Base-by-base conservation (phyloP, 148 eudicot species). In the Fagopyrum esculentum region DNA sequence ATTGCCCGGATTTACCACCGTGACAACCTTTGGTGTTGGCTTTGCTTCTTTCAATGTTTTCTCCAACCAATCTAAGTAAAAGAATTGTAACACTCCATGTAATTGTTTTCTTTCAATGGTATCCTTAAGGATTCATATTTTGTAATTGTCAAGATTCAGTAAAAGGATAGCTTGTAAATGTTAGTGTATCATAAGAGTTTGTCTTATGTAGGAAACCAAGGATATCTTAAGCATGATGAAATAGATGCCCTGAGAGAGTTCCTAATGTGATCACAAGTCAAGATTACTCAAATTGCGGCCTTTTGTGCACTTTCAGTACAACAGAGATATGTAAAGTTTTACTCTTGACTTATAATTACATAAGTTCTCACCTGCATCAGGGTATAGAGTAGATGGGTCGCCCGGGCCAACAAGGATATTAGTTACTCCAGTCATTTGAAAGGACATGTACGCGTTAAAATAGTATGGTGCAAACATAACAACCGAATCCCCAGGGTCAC, bases 391-490 rank as follows among this genome's bases (percentile, higher is more conserved):
- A 77, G 84, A 57, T 9, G 91, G 86, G 85, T 87, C 82, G 70
- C 99, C 93, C 48, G 99, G 97, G 80, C 99, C 99, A 61, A 92
- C 94, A 71, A 92, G 84, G 85, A 96, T 96, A 78, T 90, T 73
- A 64, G 86, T 96, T 56, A 96, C 94, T 55, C 98, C 99, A 16
- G 99, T 96, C 99, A 96, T 96, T 83, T 96, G 99, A 81, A 96
- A 96, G 74, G 99, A 92, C 99, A 96, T 96, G 88, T 92, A 92
- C 43, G 99, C 90, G 78, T 96, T 96, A 90, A 96, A 96, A 84
- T 96, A 96, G 87, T 96, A 96, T 26, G 99, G 99, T 11, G 94
- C 97, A 73, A 92, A 96, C 99, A 96, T 92, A 59, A 96, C 99
- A 35, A 96, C 99, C n/a, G 94, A 88, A 83, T 96, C 99, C 82